A percentile compares a stretch with the other conserved stretches of the same genome.
phyloP scores from a whole-genome alignment of 2,329 filamentous ascomycete genomes.

The Mycosphaerella arachidis region DNA sequence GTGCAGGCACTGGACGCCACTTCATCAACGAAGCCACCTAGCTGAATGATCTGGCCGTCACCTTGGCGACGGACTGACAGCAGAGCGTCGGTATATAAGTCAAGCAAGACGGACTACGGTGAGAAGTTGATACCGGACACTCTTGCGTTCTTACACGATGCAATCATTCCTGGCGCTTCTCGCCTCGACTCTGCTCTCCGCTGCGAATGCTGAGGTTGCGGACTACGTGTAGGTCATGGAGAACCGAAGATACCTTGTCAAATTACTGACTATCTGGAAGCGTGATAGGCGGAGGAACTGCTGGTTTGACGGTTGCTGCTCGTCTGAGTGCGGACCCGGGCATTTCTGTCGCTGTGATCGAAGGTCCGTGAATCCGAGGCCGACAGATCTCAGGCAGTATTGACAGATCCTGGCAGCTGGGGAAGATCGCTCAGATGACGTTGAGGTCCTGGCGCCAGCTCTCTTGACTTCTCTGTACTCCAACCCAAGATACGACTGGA shows the following conservation, averaged over 20 bases:
- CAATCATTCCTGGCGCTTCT: not conserved
- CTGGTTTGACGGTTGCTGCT: conserved; percentile 25
- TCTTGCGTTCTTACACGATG: not conserved
- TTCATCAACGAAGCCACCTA: not conserved
- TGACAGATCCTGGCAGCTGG: not conserved
- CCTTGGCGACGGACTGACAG: not conserved
- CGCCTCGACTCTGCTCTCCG: not conserved
- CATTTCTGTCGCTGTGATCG: conserved; percentile 28
- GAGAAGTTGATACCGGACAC: not conserved
- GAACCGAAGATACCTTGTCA: not conserved
- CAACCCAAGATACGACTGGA: conserved; percentile 18
- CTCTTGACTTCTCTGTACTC: conserved; percentile 13
- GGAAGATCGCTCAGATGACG: conserved; percentile 9
- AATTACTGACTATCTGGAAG: not conserved
- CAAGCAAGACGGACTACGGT: not conserved
- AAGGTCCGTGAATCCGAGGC: conserved; percentile 19
- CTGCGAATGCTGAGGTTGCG: not conserved
- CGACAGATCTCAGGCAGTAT: not conserved
- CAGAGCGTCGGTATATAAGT: not conserved
- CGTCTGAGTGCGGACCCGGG: conserved; percentile 25
- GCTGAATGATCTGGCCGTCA: not conserved
- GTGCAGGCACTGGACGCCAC: not conserved
- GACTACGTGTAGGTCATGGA: conserved; percentile 7
- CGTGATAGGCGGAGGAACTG: conserved; percentile 29
- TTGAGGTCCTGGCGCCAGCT: conserved; percentile 14